Evolutionary conservation across 2,329 filamentous ascomycete species (phyloP).

Genomic region (Aspergillus neotritici): DNA sequence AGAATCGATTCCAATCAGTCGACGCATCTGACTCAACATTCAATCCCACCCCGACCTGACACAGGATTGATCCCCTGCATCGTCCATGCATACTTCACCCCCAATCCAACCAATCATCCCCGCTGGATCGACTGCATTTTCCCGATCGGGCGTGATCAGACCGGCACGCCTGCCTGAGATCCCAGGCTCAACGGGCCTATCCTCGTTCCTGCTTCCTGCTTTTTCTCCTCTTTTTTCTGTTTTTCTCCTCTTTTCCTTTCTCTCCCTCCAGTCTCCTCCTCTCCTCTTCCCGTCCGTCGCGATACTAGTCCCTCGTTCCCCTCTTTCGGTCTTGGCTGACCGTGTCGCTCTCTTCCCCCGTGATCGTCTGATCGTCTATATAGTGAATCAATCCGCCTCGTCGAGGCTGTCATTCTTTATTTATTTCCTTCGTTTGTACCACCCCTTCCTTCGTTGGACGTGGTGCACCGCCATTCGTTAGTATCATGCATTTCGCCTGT

Average conservation of each 20-base stretch:
- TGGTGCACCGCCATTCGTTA: background rate
- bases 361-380: slow-evolving; percentile 5
- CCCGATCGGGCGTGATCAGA: background rate
- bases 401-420: slow-evolving; percentile 10
- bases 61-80: slow-evolving; percentile 1
- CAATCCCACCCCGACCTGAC: no score
- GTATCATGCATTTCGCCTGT: slow-evolving; percentile 22
- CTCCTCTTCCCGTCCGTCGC: background rate
- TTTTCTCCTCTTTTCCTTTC: slow-evolving; percentile 1
- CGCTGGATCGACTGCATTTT: background rate
- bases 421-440: slow-evolving; percentile 6
- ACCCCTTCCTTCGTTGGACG: slow-evolving; percentile 1
- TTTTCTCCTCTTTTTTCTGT: slow-evolving; percentile 1
- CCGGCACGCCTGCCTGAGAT: background rate
- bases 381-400: slow-evolving; percentile 4
- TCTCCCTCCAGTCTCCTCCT: slow-evolving; percentile 6
- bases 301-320: background rate
- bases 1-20: no score
- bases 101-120: background rate
- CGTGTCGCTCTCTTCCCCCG: background rate
- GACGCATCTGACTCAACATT: no score
- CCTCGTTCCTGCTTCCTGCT: background rate
- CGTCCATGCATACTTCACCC: no score
- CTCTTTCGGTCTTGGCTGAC: background rate
- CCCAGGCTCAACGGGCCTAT: background rate